Evolutionary conservation across 1,139 yeast genomes (phyloP).

Genomic region (Maudiozyma humilis): DNA sequence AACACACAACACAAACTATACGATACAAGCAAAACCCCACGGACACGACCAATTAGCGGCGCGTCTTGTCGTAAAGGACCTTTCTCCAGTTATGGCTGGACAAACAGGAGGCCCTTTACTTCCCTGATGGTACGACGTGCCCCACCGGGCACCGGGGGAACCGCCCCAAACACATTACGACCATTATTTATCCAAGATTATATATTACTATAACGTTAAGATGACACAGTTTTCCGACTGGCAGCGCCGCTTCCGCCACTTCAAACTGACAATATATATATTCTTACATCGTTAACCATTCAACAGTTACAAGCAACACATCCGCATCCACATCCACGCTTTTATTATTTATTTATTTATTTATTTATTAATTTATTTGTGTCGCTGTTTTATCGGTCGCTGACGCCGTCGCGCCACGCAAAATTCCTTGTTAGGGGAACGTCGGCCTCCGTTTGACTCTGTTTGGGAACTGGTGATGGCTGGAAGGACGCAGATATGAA

Average conservation of each 20-base stretch:
- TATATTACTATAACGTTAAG: slow-evolving; percentile 2
- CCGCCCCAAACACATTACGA: background rate
- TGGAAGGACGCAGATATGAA: too few species aligned
- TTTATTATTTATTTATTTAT: too few species aligned
- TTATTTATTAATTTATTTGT: too few species aligned
- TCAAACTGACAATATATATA: background rate
- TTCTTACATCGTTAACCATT: background rate
- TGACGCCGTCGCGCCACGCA: background rate
- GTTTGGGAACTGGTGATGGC: too few species aligned
- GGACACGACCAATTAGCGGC: background rate
- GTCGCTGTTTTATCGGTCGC: background rate
- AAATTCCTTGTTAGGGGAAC: too few species aligned
- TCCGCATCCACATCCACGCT: too few species aligned
- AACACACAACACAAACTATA: background rate
- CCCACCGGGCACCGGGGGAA: background rate
- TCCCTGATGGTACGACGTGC: too few species aligned
- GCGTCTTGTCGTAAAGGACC: too few species aligned
- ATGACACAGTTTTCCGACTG: background rate
- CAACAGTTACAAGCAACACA: too few species aligned
- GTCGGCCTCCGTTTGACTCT: background rate
- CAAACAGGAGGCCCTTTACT: too few species aligned
- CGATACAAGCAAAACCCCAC: background rate
- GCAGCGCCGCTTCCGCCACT: background rate
- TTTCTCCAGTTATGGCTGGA: too few species aligned
- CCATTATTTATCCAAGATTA: background rate